A percentile compares a stretch with the other conserved stretches of the same genome.
These are phyloP conservation scores for Myotisia sp. DNA, from an alignment of 2,329 filamentous ascomycete genomes.

Conservation along the genomic window DNA sequence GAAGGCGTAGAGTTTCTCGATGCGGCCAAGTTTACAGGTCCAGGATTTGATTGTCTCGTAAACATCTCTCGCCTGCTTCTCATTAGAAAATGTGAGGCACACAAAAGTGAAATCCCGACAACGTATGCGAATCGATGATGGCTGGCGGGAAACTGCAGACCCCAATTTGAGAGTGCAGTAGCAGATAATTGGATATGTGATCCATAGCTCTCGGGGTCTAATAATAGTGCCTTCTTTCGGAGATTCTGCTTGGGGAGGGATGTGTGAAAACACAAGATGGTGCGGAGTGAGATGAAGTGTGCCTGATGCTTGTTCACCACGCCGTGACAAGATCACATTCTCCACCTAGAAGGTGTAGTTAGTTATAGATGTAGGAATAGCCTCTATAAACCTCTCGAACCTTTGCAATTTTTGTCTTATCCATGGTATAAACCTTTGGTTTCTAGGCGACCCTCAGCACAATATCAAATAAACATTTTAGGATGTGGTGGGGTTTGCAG, in stretches of 20 bases:
- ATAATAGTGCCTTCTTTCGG: constrained; percentile 28
- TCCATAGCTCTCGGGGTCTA: constrained; percentile 63
- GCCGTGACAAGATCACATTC: constrained; percentile 45
- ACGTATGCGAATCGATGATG: constrained; percentile 71
- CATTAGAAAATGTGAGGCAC: constrained; percentile 71
- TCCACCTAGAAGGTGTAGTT: constrained; percentile 28
- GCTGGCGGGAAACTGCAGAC: constrained; percentile 52
- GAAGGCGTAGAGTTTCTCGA: constrained; percentile 88
- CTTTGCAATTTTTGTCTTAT: constrained; percentile 13
- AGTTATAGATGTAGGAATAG: too few species aligned
- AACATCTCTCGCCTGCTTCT: constrained; percentile 61
- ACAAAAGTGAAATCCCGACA: constrained; percentile 91
- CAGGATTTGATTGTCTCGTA: constrained; percentile 73
- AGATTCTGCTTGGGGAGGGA: constrained; percentile 30
- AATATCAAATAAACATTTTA: too few species aligned
- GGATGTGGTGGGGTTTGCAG: too few species aligned
- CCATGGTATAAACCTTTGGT: too few species aligned
- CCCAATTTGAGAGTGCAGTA: constrained; percentile 65
- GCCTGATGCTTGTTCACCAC: constrained; percentile 42
- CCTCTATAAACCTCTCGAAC: too few species aligned
- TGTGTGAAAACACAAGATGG: constrained; percentile 50
- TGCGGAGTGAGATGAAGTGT: constrained; percentile 50
- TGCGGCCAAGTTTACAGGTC: constrained; percentile 65
- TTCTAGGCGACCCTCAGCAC: too few species aligned
- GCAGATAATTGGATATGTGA: constrained; percentile 83